Evolutionary conservation across 1,284 basidiomycete genomes (phyloP).

Genomic region (Marasmius tenuissimus): DNA sequence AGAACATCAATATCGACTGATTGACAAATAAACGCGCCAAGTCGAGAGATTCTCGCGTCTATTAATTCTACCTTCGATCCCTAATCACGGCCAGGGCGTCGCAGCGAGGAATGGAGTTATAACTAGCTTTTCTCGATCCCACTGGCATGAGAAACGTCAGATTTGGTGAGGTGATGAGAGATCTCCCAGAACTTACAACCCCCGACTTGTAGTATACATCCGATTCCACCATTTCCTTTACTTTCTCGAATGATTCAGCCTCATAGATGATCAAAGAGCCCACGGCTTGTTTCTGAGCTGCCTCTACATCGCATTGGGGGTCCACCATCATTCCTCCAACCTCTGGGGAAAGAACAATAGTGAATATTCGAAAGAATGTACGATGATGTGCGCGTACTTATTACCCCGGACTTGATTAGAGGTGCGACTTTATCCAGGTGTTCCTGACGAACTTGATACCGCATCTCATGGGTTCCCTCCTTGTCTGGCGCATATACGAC

Average conservation of each 20-base stretch:
- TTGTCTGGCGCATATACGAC: constrained; percentile 28
- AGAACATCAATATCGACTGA: background rate
- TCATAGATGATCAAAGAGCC: constrained; percentile 53
- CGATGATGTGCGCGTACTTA: constrained; percentile 17
- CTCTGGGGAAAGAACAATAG: constrained; percentile 28
- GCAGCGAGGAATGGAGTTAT: constrained; percentile 43
- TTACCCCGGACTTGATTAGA: constrained; percentile 25
- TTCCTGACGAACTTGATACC: constrained; percentile 27
- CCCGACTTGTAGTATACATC: constrained; percentile 56
- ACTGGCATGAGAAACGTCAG: constrained; percentile 20
- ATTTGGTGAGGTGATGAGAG: background rate
- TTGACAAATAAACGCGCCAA: background rate
- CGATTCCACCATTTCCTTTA: constrained; percentile 43
- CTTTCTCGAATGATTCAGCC: constrained; percentile 47
- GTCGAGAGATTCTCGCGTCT: background rate
- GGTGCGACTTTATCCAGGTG: constrained; percentile 28
- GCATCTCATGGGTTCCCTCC: constrained; percentile 22
- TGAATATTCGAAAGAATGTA: background rate
- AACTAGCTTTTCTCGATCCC: constrained; percentile 39
- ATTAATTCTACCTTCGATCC: no score
- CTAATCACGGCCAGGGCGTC: constrained; percentile 27
- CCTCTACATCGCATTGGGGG: constrained; percentile 32
- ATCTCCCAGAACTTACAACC: constrained; percentile 43
- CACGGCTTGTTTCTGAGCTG: constrained; percentile 41
- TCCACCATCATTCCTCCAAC: constrained; percentile 48